Evolutionary conservation across 306 rosid species (phyloP), one percentile per base, ranked within the genome.

Genomic region (Bauhinia variegata): DNA sequence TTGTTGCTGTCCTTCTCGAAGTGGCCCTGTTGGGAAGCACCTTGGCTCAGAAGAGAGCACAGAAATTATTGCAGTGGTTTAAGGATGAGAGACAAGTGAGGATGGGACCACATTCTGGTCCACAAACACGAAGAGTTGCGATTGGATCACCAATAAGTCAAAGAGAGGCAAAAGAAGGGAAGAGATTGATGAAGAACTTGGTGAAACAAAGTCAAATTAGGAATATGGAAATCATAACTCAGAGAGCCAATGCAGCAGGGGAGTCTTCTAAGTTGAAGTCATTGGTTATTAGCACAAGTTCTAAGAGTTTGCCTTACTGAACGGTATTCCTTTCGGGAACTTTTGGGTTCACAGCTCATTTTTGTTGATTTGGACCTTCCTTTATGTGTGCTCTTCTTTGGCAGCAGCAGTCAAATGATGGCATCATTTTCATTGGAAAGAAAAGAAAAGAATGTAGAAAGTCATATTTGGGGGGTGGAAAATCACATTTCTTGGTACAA

Each of bases 41-140:
- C 32, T 63, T 95, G 14, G 95, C 99, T 32, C 97, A 86, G 42
- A 89, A 83, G 84, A 90, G 99, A 55, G 96, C 99, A n/a, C 11
- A 77, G 14, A 95, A 95, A 54, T 65, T 95, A 1, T 44, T 95
- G 67, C 96, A 89, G 55, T 90, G 92, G 97, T 95, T 95, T 63
- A 90, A 82, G 75, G 91, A 90, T 60, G 96, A 90, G 30, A 84
- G 91, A 59, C 95, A 85, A 69, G 76, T 75, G 2, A 90, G 30
- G 47, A 79, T 93, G 87, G 87, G 89, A 11, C 95, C 97, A 6
- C 97, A 95, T 79, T 95, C 99, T 0, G 97, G 99, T 14, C 99
- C 99, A 19, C 99, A 95, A 37, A 63, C 95, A 11, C 86, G 85
- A 23, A 88, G 96, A 69, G 54, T 81, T 43, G 66, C 78, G 37